Evolutionary conservation across 345 rosid species (phyloP).

Genomic region (Garcia nutans): DNA sequence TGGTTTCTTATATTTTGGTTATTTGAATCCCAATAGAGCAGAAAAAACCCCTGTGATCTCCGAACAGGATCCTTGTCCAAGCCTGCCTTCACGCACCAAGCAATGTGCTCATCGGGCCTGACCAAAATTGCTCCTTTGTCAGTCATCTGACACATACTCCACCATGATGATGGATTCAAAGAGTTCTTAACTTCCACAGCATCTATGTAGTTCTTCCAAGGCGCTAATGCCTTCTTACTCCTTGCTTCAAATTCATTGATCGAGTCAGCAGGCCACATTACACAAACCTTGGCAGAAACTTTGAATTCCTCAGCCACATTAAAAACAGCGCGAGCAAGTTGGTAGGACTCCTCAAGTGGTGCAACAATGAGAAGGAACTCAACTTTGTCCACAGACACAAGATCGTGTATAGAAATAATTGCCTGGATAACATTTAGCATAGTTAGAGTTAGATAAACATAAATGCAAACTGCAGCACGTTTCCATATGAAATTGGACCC

Average conservation of each 20-base stretch:
- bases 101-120: conserved; percentile 83
- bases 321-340: conserved; percentile 55
- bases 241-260: conserved; percentile 21
- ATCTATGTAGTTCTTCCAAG: conserved; percentile 59
- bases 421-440: conserved; percentile 32
- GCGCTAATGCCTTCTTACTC: conserved; percentile 52
- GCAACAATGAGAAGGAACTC: conserved; percentile 85
- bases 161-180: conserved; percentile 55
- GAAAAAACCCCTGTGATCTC: conserved; percentile 62
- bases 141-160: conserved; percentile 73
- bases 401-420: conserved; percentile 68
- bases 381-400: conserved; percentile 55
- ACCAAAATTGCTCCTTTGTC: conserved; percentile 66
- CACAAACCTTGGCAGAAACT: conserved; percentile 52
- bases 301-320: conserved; percentile 55
- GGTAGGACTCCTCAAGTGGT: conserved; percentile 59
- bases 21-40: conserved; percentile 41
- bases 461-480: neutral
- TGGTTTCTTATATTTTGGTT: neutral
- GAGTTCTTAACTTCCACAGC: conserved; percentile 50
- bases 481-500: neutral
- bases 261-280: conserved; percentile 57
- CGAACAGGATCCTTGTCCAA: conserved; percentile 37
- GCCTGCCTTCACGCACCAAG: conserved; percentile 60
- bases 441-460: neutral